Percentiles rank a stretch among this genome's conserved stretches.
Conservation (phyloP, 2,329 filamentous ascomycete genomes). For the Fusarium sp. region DNA sequence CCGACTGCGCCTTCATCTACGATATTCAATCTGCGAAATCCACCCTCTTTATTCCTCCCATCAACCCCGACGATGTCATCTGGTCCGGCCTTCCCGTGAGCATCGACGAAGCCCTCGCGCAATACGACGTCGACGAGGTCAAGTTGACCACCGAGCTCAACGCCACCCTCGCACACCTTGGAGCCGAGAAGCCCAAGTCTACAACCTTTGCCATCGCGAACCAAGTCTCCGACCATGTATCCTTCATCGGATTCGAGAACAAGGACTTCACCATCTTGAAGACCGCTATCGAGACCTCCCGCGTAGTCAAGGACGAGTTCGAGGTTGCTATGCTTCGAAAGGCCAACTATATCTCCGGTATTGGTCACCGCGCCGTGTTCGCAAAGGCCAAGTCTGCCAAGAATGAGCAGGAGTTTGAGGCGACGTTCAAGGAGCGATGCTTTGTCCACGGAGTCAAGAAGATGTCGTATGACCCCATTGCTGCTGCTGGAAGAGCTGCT, state of each 20-base stretch:
- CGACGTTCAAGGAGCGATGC: conserved; percentile 81
- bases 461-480: conserved; percentile 89
- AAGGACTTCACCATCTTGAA: conserved; percentile 71
- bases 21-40: conserved; percentile 79
- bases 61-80: conserved; percentile 89
- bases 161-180: conserved; percentile 71
- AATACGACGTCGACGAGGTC: conserved; percentile 87
- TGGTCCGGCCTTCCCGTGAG: conserved; percentile 92
- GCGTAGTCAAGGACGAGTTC: conserved; percentile 80
- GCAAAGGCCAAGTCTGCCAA: conserved; percentile 71
- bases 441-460: conserved; percentile 81
- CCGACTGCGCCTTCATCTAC: conserved; percentile 86
- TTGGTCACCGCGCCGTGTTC: conserved; percentile 74
- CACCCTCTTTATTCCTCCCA: conserved; percentile 90
- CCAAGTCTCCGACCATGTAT: conserved; percentile 79
- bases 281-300: conserved; percentile 75
- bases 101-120: conserved; percentile 77
- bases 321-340: conserved; percentile 80
- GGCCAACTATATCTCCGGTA: conserved; percentile 77
- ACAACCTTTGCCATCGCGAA: conserved; percentile 82
- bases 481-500: conserved; percentile 82
- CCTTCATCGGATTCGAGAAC: conserved; percentile 76
- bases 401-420: conserved; percentile 88
- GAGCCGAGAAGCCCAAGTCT: conserved; percentile 52
- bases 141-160: conserved; percentile 81